Evolutionary conservation across 805 yeast species (phyloP).

Genomic region (Candida jianshihensis): DNA sequence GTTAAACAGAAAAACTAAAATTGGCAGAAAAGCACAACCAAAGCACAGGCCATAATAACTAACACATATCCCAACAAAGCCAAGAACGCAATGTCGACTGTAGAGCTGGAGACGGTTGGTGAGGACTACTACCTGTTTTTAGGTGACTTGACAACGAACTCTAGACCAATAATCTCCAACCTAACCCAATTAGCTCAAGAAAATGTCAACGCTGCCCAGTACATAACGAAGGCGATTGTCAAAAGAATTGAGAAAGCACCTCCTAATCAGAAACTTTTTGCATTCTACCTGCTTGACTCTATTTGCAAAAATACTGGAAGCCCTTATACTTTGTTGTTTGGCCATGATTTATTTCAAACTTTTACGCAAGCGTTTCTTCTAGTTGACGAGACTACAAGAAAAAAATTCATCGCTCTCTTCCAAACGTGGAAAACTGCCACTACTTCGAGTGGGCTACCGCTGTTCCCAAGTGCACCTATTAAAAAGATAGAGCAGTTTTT

Average conservation of each 20-base stretch:
- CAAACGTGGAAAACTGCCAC: conserved; percentile 81
- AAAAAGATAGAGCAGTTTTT: conserved; percentile 70
- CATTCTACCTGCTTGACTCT: conserved; percentile 82
- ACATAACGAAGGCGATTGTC: conserved; percentile 70
- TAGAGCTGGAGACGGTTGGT: conserved; percentile 22
- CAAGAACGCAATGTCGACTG: not conserved
- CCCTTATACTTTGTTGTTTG: conserved; percentile 79
- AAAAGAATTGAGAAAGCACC: conserved; percentile 67
- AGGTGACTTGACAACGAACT: conserved; percentile 75
- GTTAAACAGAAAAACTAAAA: too few species aligned
- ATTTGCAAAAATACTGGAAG: conserved; percentile 85
- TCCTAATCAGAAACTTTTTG: conserved; percentile 78
- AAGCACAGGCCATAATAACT: too few species aligned
- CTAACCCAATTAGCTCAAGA: conserved; percentile 85
- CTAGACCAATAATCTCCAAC: conserved; percentile 82
- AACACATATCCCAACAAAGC: not conserved
- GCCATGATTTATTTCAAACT: conserved; percentile 58
- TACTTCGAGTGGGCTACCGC: conserved; percentile 52
- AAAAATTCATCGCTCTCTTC: conserved; percentile 68
- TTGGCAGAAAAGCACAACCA: too few species aligned
- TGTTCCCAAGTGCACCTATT: conserved; percentile 67
- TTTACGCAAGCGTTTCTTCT: conserved; percentile 74
- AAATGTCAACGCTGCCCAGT: conserved; percentile 67
- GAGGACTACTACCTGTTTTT: conserved; percentile 68
- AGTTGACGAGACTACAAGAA: conserved; percentile 69